A percentile compares a stretch with the other conserved stretches of the same genome.
Conservation (phyloP, 768 basidiomycete genomes). For the Boletales sp. region DNA sequence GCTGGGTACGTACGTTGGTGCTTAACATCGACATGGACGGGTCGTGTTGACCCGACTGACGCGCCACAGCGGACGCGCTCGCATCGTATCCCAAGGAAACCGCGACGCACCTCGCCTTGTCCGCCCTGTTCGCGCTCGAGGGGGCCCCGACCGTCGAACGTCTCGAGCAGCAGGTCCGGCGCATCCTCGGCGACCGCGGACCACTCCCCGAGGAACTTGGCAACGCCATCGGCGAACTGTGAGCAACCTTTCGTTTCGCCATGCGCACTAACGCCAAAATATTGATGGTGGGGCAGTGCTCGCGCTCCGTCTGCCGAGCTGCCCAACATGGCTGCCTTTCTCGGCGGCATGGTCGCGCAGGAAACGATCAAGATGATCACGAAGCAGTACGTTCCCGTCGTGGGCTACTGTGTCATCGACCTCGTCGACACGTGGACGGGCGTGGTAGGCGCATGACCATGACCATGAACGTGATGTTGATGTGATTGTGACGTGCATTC, state of each 20-base stretch:
- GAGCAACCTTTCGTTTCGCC: slow-evolving; percentile 28
- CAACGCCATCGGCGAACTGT: slow-evolving; percentile 77
- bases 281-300: no score
- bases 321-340: slow-evolving; percentile 89
- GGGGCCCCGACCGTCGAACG: slow-evolving; percentile 44
- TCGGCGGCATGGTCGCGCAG: slow-evolving; percentile 93
- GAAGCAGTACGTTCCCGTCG: slow-evolving; percentile 89
- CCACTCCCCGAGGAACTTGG: slow-evolving; percentile 54
- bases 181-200: slow-evolving; percentile 46
- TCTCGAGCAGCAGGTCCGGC: slow-evolving; percentile 49
- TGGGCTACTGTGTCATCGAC: slow-evolving; percentile 82
- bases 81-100: slow-evolving; percentile 48
- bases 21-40: no score
- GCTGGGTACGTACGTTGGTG: slow-evolving; percentile 39
- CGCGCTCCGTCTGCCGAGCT: slow-evolving; percentile 82
- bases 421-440: slow-evolving; percentile 80
- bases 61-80: slow-evolving; percentile 38
- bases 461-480: no score
- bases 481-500: no score
- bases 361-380: slow-evolving; percentile 98
- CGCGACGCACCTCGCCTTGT: slow-evolving; percentile 71
- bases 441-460: slow-evolving; percentile 31
- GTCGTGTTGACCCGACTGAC: not conserved
- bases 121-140: slow-evolving; percentile 45
- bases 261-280: no score